Evolutionary conservation across 768 basidiomycete genomes (phyloP).

Genomic region (Flagelloscypha sp.): DNA sequence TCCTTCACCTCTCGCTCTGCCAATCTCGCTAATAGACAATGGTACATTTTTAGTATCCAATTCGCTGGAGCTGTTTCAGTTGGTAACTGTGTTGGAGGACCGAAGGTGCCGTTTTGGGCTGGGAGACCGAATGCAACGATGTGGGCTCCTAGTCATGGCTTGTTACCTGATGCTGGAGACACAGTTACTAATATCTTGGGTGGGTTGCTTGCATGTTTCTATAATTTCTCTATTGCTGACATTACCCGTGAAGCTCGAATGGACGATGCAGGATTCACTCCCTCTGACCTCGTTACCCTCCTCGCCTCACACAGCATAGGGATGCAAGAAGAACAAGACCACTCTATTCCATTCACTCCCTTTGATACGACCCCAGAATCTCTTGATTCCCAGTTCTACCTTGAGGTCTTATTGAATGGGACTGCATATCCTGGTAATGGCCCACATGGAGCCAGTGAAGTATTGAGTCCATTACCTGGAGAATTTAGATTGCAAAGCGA

Average conservation of each 20-base stretch:
- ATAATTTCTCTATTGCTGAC: too few species aligned
- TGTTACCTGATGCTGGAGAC: constrained; percentile 29
- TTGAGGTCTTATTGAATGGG: constrained; percentile 21
- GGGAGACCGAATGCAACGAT: constrained; percentile 23
- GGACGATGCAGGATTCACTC: constrained; percentile 24
- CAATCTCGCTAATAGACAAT: not conserved
- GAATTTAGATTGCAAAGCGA: constrained; percentile 26
- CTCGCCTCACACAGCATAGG: constrained; percentile 24
- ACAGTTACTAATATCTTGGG: constrained; percentile 15
- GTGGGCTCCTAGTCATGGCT: constrained; percentile 17
- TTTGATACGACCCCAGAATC: constrained; percentile 23
- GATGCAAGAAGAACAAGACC: constrained; percentile 14
- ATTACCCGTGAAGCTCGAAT: too few species aligned
- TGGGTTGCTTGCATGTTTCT: too few species aligned
- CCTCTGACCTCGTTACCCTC: constrained; percentile 25
- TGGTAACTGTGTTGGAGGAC: constrained; percentile 31
- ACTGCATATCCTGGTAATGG: constrained; percentile 17
- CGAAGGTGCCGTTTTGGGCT: constrained; percentile 27
- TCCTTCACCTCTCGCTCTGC: not conserved
- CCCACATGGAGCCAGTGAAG: constrained; percentile 13
- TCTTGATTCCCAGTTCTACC: constrained; percentile 25
- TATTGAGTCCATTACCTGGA: constrained; percentile 16
- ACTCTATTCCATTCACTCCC: constrained; percentile 19
- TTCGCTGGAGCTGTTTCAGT: constrained; percentile 27
- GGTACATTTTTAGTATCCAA: constrained; percentile 20